These are phyloP conservation scores for Ephemerocybe angulata DNA, from an alignment of 768 basidiomycete genomes.

Conservation along the genomic window DNA sequence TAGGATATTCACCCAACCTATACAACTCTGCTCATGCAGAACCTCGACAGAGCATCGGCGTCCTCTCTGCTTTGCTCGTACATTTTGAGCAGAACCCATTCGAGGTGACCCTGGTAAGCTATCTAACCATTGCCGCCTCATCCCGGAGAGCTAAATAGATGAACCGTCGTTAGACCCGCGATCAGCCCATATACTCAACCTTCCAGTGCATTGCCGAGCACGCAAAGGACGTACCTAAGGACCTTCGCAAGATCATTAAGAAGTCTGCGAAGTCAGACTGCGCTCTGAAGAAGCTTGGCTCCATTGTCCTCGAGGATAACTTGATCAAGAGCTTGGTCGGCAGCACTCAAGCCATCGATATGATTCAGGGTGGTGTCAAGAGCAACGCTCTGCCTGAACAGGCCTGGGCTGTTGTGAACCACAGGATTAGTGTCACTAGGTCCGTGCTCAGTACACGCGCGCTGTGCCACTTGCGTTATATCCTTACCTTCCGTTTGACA, in stretches of 20 bases:
- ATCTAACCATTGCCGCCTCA: not conserved
- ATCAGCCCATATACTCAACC: constrained; percentile 54
- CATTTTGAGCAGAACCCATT: constrained; percentile 67
- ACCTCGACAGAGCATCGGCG: constrained; percentile 77
- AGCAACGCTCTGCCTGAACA: constrained; percentile 77
- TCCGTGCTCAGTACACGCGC: constrained; percentile 16
- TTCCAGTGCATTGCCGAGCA: constrained; percentile 67
- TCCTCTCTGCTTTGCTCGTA: constrained; percentile 67
- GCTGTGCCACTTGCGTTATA: not conserved
- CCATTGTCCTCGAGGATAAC: constrained; percentile 38
- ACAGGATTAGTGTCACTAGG: constrained; percentile 65
- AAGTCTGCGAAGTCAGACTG: constrained; percentile 45
- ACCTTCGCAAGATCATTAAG: constrained; percentile 45
- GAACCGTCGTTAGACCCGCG: constrained; percentile 36
- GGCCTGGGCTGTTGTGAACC: constrained; percentile 67
- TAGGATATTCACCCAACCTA: not conserved
- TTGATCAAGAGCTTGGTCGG: constrained; percentile 46
- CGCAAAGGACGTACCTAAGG: constrained; percentile 48
- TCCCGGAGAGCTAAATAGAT: not conserved
- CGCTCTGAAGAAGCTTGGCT: constrained; percentile 50
- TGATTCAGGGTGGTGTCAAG: constrained; percentile 68
- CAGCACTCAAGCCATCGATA: constrained; percentile 77
- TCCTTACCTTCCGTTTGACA: constrained; percentile 9
- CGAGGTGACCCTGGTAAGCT: constrained; percentile 42
- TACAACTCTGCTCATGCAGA: too few relatives aligned